A percentile compares a stretch with the other conserved stretches of the same genome.
Evolutionary conservation across 2,329 filamentous ascomycete genomes (phyloP).

Genomic region (Aspergillus unguis): DNA sequence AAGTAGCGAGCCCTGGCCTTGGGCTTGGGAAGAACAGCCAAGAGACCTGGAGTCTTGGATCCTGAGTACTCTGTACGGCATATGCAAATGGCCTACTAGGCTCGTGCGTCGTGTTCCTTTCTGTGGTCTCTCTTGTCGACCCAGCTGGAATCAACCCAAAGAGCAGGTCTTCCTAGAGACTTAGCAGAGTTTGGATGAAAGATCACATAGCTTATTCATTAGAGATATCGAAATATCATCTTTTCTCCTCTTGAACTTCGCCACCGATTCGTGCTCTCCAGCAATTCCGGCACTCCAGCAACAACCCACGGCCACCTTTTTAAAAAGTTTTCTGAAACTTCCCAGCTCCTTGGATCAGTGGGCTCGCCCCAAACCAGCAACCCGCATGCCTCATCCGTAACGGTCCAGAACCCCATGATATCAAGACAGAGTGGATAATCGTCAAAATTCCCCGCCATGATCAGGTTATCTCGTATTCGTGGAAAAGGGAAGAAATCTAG

Average conservation of each 20-base stretch:
- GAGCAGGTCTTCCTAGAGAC: too few species aligned
- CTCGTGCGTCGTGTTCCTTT: too few species aligned
- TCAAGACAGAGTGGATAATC: slow-evolving; percentile 32
- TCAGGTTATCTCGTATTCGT: slow-evolving; percentile 40
- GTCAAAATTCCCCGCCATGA: slow-evolving; percentile 26
- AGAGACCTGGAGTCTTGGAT: too few species aligned
- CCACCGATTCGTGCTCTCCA: slow-evolving; percentile 29
- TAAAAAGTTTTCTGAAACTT: slow-evolving; percentile 45
- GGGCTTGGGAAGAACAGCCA: too few species aligned
- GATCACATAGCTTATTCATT: neutral
- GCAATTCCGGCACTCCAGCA: slow-evolving; percentile 26
- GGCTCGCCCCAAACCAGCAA: slow-evolving; percentile 51
- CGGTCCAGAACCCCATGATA: slow-evolving; percentile 33
- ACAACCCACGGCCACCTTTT: slow-evolving; percentile 43
- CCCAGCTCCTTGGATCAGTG: slow-evolving; percentile 46
- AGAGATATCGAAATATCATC: slow-evolving; percentile 29
- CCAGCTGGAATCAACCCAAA: too few species aligned
- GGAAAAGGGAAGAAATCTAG: slow-evolving; percentile 35
- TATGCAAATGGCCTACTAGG: too few species aligned
- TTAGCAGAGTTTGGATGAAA: too few species aligned
- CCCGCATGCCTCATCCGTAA: slow-evolving; percentile 22
- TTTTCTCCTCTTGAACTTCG: slow-evolving; percentile 26
- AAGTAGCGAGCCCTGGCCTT: too few species aligned
- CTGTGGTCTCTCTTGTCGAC: too few species aligned
- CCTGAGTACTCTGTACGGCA: too few species aligned